phyloP scores from a whole-genome alignment of 305 asterid species.

The Solanum hybrid region DNA sequence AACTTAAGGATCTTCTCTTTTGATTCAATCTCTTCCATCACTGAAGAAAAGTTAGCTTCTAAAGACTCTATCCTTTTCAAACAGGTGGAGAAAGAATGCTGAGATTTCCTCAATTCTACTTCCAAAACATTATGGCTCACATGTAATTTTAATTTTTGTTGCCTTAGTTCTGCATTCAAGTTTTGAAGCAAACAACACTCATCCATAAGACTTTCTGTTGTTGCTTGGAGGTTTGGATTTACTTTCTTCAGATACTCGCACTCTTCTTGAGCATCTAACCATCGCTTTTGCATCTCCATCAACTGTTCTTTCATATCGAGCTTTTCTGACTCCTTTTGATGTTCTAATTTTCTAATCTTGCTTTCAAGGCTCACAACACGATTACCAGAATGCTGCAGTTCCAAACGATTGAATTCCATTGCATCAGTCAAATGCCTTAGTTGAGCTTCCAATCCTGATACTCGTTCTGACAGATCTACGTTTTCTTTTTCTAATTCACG shows the following conservation, averaged over 20 bases:
- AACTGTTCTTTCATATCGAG: slow-evolving; percentile 17
- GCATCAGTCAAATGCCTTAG: slow-evolving; percentile 32
- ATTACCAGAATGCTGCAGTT: slow-evolving; percentile 23
- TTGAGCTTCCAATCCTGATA: slow-evolving; percentile 48
- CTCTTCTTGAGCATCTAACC: slow-evolving; percentile 35
- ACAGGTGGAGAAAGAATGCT: slow-evolving; percentile 8
- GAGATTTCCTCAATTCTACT: slow-evolving; percentile 24
- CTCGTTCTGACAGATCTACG: slow-evolving; percentile 29
- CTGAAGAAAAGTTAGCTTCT: slow-evolving; percentile 9
- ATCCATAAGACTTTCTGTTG: slow-evolving; percentile 32
- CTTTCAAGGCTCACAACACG: slow-evolving; percentile 10
- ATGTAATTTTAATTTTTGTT: slow-evolving; percentile 25
- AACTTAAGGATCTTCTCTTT: slow-evolving; percentile 7
- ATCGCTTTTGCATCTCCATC: slow-evolving; percentile 25
- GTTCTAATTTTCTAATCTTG: slow-evolving; percentile 23
- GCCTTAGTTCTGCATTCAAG: slow-evolving; percentile 25
- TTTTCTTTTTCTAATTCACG: slow-evolving; percentile 33
- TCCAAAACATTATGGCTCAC: slow-evolving; percentile 21
- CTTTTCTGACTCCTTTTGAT: slow-evolving; percentile 23
- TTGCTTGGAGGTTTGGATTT: slow-evolving; percentile 29
- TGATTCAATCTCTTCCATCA: slow-evolving; percentile 14
- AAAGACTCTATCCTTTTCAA: slow-evolving; percentile 8
- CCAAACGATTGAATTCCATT: slow-evolving; percentile 25
- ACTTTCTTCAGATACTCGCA: slow-evolving; percentile 23
- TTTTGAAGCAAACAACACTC: slow-evolving; percentile 27